phyloP scores from a whole-genome alignment of 345 rosid species.

The Melaleuca alternifolia region DNA sequence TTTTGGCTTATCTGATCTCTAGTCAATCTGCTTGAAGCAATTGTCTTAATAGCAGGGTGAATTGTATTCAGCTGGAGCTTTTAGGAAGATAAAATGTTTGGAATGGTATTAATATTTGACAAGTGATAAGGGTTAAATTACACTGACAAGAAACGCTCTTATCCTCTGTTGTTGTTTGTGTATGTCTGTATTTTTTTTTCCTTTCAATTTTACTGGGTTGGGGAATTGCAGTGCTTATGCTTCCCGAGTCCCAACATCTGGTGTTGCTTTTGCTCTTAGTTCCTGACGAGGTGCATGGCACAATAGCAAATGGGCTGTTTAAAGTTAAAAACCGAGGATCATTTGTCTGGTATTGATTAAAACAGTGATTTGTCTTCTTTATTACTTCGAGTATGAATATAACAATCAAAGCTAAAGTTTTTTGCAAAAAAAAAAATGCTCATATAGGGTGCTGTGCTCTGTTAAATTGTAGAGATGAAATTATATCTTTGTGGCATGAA shows the following conservation, averaged over 20 bases:
- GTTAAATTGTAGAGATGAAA: neutral
- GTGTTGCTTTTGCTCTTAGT: neutral
- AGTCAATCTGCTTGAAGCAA: neutral
- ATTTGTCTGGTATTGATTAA: neutral
- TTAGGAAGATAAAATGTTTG: neutral
- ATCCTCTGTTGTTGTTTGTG: neutral
- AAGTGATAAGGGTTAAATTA: neutral
- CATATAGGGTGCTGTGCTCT: neutral
- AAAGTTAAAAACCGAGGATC: neutral
- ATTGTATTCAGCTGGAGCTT: neutral
- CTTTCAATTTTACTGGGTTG: neutral
- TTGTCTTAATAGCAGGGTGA: neutral
- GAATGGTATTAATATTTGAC: neutral
- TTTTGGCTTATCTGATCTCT: neutral
- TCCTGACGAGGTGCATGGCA: neutral
- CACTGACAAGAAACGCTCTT: neutral
- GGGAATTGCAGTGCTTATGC: neutral
- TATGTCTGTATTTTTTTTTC: neutral
- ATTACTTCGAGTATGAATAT: neutral
- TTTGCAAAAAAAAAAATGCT: neutral
- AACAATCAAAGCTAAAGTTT: neutral
- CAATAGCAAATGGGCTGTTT: neutral
- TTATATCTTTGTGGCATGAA: neutral
- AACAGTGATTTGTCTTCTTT: neutral
- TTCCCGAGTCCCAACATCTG: neutral